phyloP scores from a whole-genome alignment of 805 yeast genomes.

The Spathaspora arborariae region DNA sequence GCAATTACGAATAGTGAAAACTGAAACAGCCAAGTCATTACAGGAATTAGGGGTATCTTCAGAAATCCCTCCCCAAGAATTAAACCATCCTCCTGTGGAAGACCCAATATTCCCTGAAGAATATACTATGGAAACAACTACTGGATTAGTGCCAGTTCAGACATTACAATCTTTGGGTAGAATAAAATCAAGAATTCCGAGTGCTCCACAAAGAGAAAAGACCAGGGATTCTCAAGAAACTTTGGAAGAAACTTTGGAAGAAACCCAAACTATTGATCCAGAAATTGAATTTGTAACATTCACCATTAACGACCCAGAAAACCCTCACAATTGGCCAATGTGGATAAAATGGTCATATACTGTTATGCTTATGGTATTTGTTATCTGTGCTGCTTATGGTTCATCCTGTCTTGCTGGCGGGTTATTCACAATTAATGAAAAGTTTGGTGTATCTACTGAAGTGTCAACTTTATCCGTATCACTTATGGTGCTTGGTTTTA shows the following conservation, averaged over 20 bases:
- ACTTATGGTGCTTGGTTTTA: slow-evolving; percentile 83
- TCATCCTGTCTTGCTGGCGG: slow-evolving; percentile 91
- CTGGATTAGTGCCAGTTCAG: slow-evolving; percentile 81
- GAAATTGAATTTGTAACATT: slow-evolving; percentile 86
- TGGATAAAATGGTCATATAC: slow-evolving; percentile 63
- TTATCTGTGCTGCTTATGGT: slow-evolving; percentile 89
- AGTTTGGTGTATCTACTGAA: slow-evolving; percentile 67
- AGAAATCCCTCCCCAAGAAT: slow-evolving; percentile 52
- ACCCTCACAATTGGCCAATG: slow-evolving; percentile 82
- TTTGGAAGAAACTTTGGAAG: slow-evolving; percentile 11
- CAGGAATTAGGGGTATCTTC: slow-evolving; percentile 57
- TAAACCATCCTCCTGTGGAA: slow-evolving; percentile 42
- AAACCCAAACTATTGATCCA: slow-evolving; percentile 40
- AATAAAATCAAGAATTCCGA: slow-evolving; percentile 13
- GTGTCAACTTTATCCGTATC: slow-evolving; percentile 81
- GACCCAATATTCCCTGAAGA: slow-evolving; percentile 89
- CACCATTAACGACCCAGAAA: slow-evolving; percentile 73
- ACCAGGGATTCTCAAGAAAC: slow-evolving; percentile 5
- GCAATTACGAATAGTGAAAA: slow-evolving; percentile 24
- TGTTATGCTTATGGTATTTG: slow-evolving; percentile 61
- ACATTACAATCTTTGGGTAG: slow-evolving; percentile 71
- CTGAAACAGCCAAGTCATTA: slow-evolving; percentile 74
- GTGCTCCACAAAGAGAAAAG: slow-evolving; percentile 53
- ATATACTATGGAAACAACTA: slow-evolving; percentile 79
- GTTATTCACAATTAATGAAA: slow-evolving; percentile 58